Evolutionary conservation across 2,329 filamentous ascomycete species (phyloP).

Genomic region (Gaeumannomyces tritici): DNA sequence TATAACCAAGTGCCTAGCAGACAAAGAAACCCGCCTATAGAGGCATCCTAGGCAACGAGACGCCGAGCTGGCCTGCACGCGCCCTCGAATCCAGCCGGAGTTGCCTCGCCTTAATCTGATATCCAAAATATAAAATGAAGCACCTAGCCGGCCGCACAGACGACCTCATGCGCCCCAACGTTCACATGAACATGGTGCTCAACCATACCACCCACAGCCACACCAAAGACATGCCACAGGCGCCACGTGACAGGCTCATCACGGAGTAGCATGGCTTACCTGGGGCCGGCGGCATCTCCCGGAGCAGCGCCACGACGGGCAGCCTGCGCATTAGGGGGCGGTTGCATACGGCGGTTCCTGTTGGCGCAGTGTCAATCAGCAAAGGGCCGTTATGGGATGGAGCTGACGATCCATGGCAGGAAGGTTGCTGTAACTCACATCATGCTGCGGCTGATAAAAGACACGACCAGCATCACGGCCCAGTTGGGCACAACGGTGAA

Average conservation of each 20-base stretch:
- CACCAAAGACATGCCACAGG: not conserved
- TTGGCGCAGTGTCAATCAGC: slow-evolving; percentile 13
- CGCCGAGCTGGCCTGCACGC: not conserved
- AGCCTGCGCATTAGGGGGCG: slow-evolving; percentile 7
- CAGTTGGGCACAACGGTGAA: slow-evolving; percentile 62
- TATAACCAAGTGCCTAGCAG: not conserved
- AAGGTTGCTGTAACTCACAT: slow-evolving; percentile 48
- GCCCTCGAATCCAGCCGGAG: not conserved
- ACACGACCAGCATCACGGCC: slow-evolving; percentile 69
- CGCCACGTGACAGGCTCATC: not conserved
- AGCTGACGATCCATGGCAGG: not conserved
- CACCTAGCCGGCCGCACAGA: too few relatives aligned
- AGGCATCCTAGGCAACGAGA: not conserved
- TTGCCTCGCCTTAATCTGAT: not conserved
- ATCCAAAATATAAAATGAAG: not conserved
- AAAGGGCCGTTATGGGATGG: slow-evolving; percentile 10
- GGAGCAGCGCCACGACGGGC: slow-evolving; percentile 15
- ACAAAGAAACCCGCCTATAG: not conserved
- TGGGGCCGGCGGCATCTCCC: slow-evolving; percentile 14
- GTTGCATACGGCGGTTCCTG: slow-evolving; percentile 25
- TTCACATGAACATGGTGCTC: not conserved
- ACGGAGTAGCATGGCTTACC: slow-evolving; percentile 5
- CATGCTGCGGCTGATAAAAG: slow-evolving; percentile 61
- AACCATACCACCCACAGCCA: not conserved
- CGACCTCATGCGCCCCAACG: not conserved